phyloP scores from a whole-genome alignment of 1,284 basidiomycete genomes.

The Anthracocystis walkeri region DNA sequence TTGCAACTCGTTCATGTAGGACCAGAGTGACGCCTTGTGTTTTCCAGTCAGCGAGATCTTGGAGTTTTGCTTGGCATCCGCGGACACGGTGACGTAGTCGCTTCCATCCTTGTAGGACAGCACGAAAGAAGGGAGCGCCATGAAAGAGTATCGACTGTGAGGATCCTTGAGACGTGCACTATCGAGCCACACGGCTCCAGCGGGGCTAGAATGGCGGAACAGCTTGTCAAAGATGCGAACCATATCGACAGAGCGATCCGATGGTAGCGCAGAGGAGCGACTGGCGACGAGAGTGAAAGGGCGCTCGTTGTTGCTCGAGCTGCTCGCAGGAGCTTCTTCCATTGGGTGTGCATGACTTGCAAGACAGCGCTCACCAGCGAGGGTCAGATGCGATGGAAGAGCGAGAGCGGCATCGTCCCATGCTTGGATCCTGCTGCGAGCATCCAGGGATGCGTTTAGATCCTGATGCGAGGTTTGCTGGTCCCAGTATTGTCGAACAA shows the following conservation, averaged over 20 bases:
- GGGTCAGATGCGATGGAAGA: slow-evolving; percentile 24
- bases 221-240: slow-evolving; percentile 71
- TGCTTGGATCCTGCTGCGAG: slow-evolving; percentile 10
- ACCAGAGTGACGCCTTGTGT: slow-evolving; percentile 52
- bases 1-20: slow-evolving; percentile 57
- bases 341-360: slow-evolving; percentile 6
- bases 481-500: slow-evolving; percentile 50
- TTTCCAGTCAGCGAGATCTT: slow-evolving; percentile 2
- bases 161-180: slow-evolving; percentile 65
- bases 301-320: too few species aligned
- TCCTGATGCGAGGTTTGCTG: slow-evolving; percentile 2
- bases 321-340: neutral
- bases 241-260: slow-evolving; percentile 19
- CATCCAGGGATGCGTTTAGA: slow-evolving; percentile 6
- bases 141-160: slow-evolving; percentile 59
- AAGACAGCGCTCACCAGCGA: slow-evolving; percentile 39
- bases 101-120: slow-evolving; percentile 54
- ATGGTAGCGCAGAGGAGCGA: slow-evolving; percentile 40
- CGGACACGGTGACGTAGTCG: slow-evolving; percentile 17
- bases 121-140: slow-evolving; percentile 59
- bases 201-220: slow-evolving; percentile 52
- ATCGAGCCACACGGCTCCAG: slow-evolving; percentile 73
- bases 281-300: slow-evolving; percentile 14
- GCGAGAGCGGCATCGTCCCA: slow-evolving; percentile 17
- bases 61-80: slow-evolving; percentile 4